Evolutionary conservation across 257 asterid species (phyloP).

Genomic region (Agastache rugosa): DNA sequence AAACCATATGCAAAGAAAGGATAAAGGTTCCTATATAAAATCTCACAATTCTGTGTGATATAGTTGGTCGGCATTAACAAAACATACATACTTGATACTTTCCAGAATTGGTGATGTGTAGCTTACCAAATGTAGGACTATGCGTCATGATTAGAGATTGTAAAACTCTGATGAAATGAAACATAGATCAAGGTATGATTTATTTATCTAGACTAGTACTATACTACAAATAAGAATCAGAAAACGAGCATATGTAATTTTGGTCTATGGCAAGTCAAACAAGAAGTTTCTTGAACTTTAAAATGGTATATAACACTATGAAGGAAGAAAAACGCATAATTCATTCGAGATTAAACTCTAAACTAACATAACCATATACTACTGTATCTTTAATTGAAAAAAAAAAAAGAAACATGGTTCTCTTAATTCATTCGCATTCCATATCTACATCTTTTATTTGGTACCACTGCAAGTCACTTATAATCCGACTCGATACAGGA

Average conservation of each 20-base stretch:
- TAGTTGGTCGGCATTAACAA: background rate
- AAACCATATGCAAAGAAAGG: slow-evolving; percentile 14
- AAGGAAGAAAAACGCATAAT: background rate
- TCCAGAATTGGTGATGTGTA: background rate
- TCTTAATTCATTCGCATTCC: background rate
- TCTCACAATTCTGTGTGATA: background rate
- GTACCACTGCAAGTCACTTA: slow-evolving; percentile 3
- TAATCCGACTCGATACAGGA: background rate
- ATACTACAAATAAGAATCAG: background rate
- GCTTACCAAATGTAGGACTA: background rate
- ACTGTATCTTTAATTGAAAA: background rate
- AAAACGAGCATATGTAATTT: background rate
- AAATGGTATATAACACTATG: background rate
- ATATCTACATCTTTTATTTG: background rate
- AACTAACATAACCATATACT: background rate
- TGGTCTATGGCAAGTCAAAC: slow-evolving; percentile 7
- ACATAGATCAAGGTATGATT: background rate
- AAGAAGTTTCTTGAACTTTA: slow-evolving; percentile 25
- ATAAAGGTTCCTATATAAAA: background rate
- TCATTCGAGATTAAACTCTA: background rate
- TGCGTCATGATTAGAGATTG: slow-evolving; percentile 1
- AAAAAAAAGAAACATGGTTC: background rate
- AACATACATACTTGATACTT: background rate
- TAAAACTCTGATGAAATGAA: slow-evolving; percentile 1
- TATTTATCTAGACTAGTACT: background rate